Evolutionary conservation across 1,139 yeast genomes (phyloP).

Genomic region (Nakaseomyces uthaithaninus): DNA sequence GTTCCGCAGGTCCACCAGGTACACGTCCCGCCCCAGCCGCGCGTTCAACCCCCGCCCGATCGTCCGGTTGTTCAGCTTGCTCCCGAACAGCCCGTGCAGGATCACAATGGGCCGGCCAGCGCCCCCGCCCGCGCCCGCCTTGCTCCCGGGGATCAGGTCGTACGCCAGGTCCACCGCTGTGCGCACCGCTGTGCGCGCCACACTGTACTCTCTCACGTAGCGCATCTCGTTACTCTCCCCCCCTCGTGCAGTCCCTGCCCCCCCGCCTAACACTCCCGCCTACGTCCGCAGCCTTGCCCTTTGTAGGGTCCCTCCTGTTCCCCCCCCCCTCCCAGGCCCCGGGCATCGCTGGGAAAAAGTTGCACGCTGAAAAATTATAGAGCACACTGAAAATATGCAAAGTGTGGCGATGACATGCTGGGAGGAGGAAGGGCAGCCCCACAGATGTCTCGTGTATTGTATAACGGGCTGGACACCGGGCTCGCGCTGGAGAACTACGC

Average conservation of each 20-base stretch:
- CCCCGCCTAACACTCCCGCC: too few species aligned
- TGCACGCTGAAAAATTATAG: too few species aligned
- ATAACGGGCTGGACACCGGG: slow-evolving; percentile 9
- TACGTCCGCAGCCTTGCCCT: too few species aligned
- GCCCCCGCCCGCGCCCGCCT: slow-evolving; percentile 23
- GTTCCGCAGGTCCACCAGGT: slow-evolving; percentile 75
- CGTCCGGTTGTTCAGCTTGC: slow-evolving; percentile 66
- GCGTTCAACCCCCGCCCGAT: slow-evolving; percentile 47
- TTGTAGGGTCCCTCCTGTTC: too few species aligned
- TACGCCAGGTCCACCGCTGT: slow-evolving; percentile 41
- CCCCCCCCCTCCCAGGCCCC: too few species aligned
- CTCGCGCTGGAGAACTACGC: slow-evolving; percentile 11
- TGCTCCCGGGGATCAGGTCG: slow-evolving; percentile 32
- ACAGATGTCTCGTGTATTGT: slow-evolving; percentile 3
- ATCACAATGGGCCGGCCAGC: slow-evolving; percentile 64
- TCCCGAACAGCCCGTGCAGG: slow-evolving; percentile 86
- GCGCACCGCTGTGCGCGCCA: slow-evolving; percentile 23
- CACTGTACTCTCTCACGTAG: neutral
- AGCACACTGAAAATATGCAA: neutral
- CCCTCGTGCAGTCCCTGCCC: too few species aligned
- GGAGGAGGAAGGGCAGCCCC: neutral
- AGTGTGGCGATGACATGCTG: neutral
- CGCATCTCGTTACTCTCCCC: neutral
- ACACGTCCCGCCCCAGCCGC: slow-evolving; percentile 41
- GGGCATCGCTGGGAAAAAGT: too few species aligned